A percentile compares a stretch with the other conserved stretches of the same genome.
Conservation (phyloP, 1,284 basidiomycete genomes). For the Phlebopus sp. region DNA sequence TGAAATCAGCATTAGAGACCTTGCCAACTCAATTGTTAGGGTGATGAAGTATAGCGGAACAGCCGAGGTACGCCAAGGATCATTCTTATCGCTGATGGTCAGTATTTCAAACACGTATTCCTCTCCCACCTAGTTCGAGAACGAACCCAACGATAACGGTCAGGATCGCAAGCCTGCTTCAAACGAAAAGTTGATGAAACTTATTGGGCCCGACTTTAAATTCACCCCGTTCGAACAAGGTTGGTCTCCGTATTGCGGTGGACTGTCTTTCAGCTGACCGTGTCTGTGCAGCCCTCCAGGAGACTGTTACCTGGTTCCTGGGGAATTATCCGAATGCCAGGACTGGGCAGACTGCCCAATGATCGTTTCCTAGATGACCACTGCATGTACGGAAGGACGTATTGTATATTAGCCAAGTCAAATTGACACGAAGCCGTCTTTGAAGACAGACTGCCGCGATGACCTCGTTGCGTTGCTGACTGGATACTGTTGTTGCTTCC, state of each 20-base stretch:
- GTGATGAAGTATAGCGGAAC: conserved; percentile 57
- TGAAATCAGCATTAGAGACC: conserved; percentile 84
- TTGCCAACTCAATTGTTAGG: conserved; percentile 81
- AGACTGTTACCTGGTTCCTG: conserved; percentile 78
- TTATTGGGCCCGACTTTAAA: conserved; percentile 66
- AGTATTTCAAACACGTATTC: conserved; percentile 1
- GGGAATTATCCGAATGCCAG: conserved; percentile 69
- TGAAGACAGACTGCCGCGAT: too few relatives aligned
- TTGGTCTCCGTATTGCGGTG: conserved; percentile 31
- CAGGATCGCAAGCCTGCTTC: conserved; percentile 94
- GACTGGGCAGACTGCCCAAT: conserved; percentile 37
- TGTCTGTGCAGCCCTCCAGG: conserved; percentile 52
- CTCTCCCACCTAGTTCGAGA: conserved; percentile 51
- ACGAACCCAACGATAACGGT: conserved; percentile 53
- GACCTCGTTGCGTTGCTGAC: too few relatives aligned
- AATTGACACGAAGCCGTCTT: too few relatives aligned
- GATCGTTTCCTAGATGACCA: conserved; percentile 2
- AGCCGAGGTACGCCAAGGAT: conserved; percentile 8
- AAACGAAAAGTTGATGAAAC: conserved; percentile 73
- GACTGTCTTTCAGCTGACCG: conserved; percentile 1
- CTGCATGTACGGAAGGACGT: not conserved
- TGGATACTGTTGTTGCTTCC: too few relatives aligned
- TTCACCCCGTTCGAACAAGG: conserved; percentile 85
- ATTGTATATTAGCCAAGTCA: not conserved
- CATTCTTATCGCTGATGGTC: not conserved